Evolutionary conservation across 2,329 filamentous ascomycete species (phyloP), one percentile per base, ranked within the genome.

Genomic region (Aschersonia sp.): DNA sequence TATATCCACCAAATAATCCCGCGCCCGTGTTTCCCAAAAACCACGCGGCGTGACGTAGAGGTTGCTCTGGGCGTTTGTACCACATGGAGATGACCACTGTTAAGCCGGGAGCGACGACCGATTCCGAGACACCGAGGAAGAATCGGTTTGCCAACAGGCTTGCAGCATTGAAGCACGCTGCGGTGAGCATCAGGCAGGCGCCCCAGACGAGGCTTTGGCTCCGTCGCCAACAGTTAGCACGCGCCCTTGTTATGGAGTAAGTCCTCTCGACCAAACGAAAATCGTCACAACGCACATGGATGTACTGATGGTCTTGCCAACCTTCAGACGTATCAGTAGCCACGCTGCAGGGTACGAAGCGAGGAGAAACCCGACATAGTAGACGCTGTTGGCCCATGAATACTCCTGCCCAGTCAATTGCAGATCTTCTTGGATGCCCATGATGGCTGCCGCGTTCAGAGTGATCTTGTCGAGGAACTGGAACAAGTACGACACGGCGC

Each of bases 401-500:
- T 75, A 77, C 44, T 78, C 65, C 41, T 70, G 61, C 4, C 72
- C 72, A 5, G 65, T 62, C 29, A 77, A 58, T 9, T 61, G 53
- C 46, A 73, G 66, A 30, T 72, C 72, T 5, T 64, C 54, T 35
- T 62, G 64, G 4, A 76, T 57, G 1, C 72, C 70, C 66, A 75
- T 68, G 51, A 75, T 63, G 40, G 69, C 69, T 0, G 72, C 69
- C 56, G 73, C 74, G n/a, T 63, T 68, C 1, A 79, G 60, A 0
- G 70, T 71, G 0, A 73, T 74, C 58, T 82, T 81, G 61, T 82
- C 78, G 2, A 78, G 64, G 52, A 74, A 81, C 51, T 81, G 77
- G 4, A 80, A 61, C n/a, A 74, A 70, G 55, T 81, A 81, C 1
- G 67, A 74, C 55, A 53, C 67, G 48, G 62, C 75, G 65, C 73